Conservation (phyloP, 2,329 filamentous ascomycete genomes). For the Aureobasidium sp. region DNA sequence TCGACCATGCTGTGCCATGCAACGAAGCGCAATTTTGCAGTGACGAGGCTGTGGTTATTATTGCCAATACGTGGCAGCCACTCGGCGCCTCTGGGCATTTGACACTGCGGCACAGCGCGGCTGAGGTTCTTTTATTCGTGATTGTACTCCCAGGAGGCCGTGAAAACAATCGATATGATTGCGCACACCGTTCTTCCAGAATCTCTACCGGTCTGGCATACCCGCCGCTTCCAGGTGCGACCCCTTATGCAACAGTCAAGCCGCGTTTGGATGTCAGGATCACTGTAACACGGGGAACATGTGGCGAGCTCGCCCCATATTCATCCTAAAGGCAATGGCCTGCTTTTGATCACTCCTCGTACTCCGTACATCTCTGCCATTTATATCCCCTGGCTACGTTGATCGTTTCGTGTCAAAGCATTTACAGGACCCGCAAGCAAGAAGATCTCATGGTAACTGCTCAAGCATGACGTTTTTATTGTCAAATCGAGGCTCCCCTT, state of each 20-base stretch:
- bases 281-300: background rate
- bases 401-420: slow-evolving; percentile 8
- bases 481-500: background rate
- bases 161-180: slow-evolving; percentile 3
- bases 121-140: background rate
- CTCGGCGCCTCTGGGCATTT: background rate
- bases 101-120: background rate
- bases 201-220: slow-evolving; percentile 1
- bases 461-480: background rate
- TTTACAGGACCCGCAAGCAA: background rate
- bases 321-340: slow-evolving; percentile 1
- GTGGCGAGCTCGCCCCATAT: background rate
- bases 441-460: background rate
- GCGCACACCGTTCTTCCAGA: slow-evolving; percentile 1
- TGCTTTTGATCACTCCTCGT: slow-evolving; percentile 4
- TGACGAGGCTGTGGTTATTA: slow-evolving; percentile 1
- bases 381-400: background rate
- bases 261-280: background rate
- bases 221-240: background rate
- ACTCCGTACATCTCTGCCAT: background rate
- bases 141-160: background rate
- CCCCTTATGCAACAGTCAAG: slow-evolving; percentile 8
- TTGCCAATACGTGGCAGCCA: slow-evolving; percentile 8
- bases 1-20: background rate
- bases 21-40: background rate